Base-by-base conservation (phyloP, 2,329 filamentous ascomycete genomes). In the Colletotrichum sp. region DNA sequence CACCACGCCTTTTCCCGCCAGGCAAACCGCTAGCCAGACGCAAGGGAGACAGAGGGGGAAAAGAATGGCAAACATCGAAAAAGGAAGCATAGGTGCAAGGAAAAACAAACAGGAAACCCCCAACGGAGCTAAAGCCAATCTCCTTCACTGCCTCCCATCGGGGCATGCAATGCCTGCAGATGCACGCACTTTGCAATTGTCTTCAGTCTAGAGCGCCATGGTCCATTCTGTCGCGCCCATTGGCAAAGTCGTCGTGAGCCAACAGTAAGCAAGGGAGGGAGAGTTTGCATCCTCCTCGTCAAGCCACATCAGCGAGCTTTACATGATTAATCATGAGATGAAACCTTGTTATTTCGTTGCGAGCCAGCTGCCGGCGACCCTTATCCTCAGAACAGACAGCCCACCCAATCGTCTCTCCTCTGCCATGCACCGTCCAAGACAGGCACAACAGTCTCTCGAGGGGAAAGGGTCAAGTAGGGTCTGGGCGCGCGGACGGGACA, bases 321-420 rank as follows among this genome's bases (percentile, higher is more conserved):
- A 48, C 38, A 48, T n/a, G 38, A 48, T 48, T n/a, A n/a, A 48
- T 48, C 38, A 61, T 68, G 73, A 57, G 26, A 73, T 75, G 73
- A 75, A 73, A 75, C 73, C 70, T 65, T 64, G 64, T 75, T 32
- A 75, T 75, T 75, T 73, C 73, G 34, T 38, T 68, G 70, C 73
- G 64, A 75, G 69, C 73, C 64, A 32, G 34, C 16, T 48, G 67
- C 34, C 52, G 24, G 67, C 24, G 32, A 65, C 30, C 28, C 65
- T 21, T 72, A 34, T 57, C 30, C 38, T 9, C 18, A 67, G 65
- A 48, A 48, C 38, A n/a, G 38, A 48, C 9, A 61, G 16, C 58
- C 30, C 10, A n/a, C 58, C 58, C 58, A 30, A 30, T 32, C 66
- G 34, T 57, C 28, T 68, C 28, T 52, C 32, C 30, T 64, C 61